These are phyloP conservation scores for Suillus decipiens DNA, from an alignment of 768 basidiomycete genomes.

Conservation along the genomic window DNA sequence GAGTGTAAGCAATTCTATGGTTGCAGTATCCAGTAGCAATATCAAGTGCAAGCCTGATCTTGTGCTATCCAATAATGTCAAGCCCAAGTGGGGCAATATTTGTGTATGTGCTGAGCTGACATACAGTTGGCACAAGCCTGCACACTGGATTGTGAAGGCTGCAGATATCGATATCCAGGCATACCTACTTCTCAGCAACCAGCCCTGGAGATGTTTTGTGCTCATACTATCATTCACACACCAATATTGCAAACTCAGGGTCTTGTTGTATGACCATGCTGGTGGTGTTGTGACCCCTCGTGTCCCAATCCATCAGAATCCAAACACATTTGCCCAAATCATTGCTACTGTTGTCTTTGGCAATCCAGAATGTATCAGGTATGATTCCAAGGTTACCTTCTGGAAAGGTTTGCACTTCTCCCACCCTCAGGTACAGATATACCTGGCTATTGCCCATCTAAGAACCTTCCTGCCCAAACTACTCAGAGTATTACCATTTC, in stretches of 20 bases:
- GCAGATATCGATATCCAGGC: background rate
- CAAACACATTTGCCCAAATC: background rate
- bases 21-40: background rate
- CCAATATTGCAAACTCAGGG: background rate
- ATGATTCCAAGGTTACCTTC: accelerated
- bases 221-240: background rate
- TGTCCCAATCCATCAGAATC: background rate
- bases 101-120: background rate
- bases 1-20: background rate
- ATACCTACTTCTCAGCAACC: background rate
- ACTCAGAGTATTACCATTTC: too few relatives aligned
- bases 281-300: background rate
- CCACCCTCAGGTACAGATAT: background rate
- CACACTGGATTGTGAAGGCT: background rate
- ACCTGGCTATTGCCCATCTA: background rate
- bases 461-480: background rate
- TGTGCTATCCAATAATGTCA: background rate
- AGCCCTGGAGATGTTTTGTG: background rate
- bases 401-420: background rate
- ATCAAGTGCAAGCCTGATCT: background rate
- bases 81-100: background rate
- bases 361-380: background rate
- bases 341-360: background rate
- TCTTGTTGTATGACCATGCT: background rate
- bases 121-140: background rate